A percentile compares a stretch with the other conserved stretches of the same genome.
Conservation (phyloP, 306 rosid species). For the Elaeagnus macrophylla region DNA sequence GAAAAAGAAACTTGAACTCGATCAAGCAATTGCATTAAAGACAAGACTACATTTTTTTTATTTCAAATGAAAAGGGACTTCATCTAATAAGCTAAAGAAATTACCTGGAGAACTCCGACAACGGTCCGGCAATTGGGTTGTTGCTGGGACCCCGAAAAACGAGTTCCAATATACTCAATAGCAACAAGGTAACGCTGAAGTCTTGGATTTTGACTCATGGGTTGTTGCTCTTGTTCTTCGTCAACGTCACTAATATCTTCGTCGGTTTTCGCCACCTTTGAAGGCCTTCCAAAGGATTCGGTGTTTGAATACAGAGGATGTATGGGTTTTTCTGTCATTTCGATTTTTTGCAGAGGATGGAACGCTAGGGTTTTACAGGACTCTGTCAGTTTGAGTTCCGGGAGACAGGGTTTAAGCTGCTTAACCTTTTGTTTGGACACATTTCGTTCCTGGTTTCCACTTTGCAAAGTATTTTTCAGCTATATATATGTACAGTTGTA, state of each 20-base stretch:
- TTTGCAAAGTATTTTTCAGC: too few relatives aligned
- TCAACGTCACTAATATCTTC: conserved; percentile 15
- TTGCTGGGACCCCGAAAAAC: conserved; percentile 83
- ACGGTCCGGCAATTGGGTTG: conserved; percentile 72
- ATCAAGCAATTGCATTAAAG: too few relatives aligned
- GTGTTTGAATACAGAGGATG: conserved; percentile 25
- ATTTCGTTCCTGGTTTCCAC: too few relatives aligned
- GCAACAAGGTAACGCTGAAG: conserved; percentile 77
- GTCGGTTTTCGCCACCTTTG: conserved; percentile 42
- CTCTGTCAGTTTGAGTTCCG: too few relatives aligned
- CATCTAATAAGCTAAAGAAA: not conserved
- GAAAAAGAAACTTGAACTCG: not conserved
- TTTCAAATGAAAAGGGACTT: not conserved
- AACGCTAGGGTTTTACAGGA: not conserved
- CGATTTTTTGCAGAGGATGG: not conserved
- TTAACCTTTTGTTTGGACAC: too few relatives aligned
- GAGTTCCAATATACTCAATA: conserved; percentile 77
- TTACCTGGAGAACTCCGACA: conserved; percentile 75
- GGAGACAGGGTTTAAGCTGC: not conserved
- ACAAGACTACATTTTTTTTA: not conserved
- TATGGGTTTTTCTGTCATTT: conserved; percentile 46
- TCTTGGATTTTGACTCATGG: conserved; percentile 40
- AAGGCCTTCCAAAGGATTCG: conserved; percentile 37
- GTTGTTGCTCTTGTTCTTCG: conserved; percentile 11
- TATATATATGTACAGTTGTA: too few relatives aligned